Conservation (phyloP, 192 early-diverging fungal species). For the Coemansia sp. region DNA sequence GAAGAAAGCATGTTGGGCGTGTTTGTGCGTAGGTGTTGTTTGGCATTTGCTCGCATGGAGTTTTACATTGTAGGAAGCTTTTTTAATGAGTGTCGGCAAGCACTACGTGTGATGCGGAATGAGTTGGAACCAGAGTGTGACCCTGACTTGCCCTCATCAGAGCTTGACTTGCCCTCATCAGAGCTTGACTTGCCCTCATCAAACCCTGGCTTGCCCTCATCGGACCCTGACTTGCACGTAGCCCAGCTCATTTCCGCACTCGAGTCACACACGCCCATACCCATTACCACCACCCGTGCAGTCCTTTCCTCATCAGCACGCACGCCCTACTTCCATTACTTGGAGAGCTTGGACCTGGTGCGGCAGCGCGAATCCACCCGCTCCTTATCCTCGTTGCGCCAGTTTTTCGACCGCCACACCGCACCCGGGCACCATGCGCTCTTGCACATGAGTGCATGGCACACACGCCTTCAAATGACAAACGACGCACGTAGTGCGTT, state of each 20-base stretch:
- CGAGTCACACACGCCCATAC: slow-evolving; percentile 17
- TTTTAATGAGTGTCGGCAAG: slow-evolving; percentile 19
- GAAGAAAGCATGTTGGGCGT: slow-evolving; percentile 49
- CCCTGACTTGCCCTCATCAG: background rate
- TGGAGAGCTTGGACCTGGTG: slow-evolving; percentile 26
- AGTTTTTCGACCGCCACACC: slow-evolving; percentile 44
- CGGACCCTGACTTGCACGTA: slow-evolving; percentile 29
- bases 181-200: background rate
- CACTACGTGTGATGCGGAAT: background rate
- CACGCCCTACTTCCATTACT: slow-evolving; percentile 31
- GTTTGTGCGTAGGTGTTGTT: slow-evolving; percentile 42
- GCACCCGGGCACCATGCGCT: slow-evolving; percentile 30
- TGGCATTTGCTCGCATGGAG: slow-evolving; percentile 52
- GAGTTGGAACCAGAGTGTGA: no score
- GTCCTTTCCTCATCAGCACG: background rate
- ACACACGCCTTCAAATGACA: slow-evolving; percentile 30
- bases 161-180: background rate
- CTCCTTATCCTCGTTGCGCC: slow-evolving; percentile 20
- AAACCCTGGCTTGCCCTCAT: background rate
- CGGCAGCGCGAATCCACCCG: slow-evolving; percentile 33
- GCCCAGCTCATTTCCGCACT: slow-evolving; percentile 26
- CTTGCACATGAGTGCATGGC: slow-evolving; percentile 40
- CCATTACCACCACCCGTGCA: slow-evolving; percentile 7
- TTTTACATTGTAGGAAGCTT: slow-evolving; percentile 37
- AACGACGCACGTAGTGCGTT: slow-evolving; percentile 25